These are phyloP conservation scores for Nadsonia fulvescens DNA, from an alignment of 805 yeast species.

Conservation along the genomic window DNA sequence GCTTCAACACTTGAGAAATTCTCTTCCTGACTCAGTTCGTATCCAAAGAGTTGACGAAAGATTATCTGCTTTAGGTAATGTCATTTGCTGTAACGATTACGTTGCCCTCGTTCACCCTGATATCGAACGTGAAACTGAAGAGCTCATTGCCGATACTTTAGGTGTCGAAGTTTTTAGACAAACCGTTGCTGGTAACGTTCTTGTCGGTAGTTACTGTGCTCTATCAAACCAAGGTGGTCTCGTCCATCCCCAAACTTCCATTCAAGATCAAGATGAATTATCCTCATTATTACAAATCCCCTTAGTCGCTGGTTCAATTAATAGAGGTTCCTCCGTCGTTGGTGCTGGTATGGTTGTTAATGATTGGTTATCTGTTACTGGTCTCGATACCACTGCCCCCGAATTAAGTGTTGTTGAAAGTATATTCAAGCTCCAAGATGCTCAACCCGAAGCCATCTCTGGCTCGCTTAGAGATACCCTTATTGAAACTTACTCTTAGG, in stretches of 20 bases:
- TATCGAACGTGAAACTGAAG: slow-evolving; percentile 98
- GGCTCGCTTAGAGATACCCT: slow-evolving; percentile 22
- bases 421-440: slow-evolving; percentile 41
- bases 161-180: slow-evolving; percentile 99
- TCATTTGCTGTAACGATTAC: slow-evolving; percentile 94
- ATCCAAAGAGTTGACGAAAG: slow-evolving; percentile 98
- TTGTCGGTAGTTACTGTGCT: slow-evolving; percentile 92
- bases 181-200: slow-evolving; percentile 93
- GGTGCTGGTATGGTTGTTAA: slow-evolving; percentile 99
- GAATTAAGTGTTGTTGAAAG: slow-evolving; percentile 93
- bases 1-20: slow-evolving; percentile 89
- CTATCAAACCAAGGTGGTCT: slow-evolving; percentile 94
- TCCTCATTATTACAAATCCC: slow-evolving; percentile 93
- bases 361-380: slow-evolving; percentile 95
- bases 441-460: slow-evolving; percentile 23
- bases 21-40: slow-evolving; percentile 85
- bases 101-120: slow-evolving; percentile 99
- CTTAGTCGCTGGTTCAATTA: slow-evolving; percentile 94
- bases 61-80: slow-evolving; percentile 90
- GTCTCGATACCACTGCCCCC: slow-evolving; percentile 96
- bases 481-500: slow-evolving; percentile 22
- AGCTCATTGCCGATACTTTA: slow-evolving; percentile 87
- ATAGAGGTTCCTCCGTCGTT: slow-evolving; percentile 92
- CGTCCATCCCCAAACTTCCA: slow-evolving; percentile 93
- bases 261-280: slow-evolving; percentile 96